Base-by-base conservation (phyloP, 192 early-diverging fungal species). In the Rhizoclosmatium globosum region DNA sequence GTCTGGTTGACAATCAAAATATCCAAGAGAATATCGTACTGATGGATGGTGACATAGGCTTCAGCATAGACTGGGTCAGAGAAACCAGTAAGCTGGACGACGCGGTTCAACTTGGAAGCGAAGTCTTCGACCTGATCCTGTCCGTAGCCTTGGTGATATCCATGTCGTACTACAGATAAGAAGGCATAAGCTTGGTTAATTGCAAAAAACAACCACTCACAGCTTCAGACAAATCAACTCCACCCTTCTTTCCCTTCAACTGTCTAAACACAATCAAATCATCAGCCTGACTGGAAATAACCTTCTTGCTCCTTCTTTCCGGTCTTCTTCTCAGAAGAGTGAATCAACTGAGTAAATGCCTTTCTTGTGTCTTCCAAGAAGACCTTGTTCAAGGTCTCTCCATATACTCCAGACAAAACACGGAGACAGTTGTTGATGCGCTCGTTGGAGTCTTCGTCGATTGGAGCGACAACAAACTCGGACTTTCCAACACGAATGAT, bases 1-100 rank as follows among this genome's bases (percentile, higher is more conserved):
- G 98, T 99, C 84, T 99, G 98, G 82, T 99, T 99, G 68, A 99
- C 95, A 72, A 98, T 94, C 76, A 99, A 87, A 71, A 99, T 93
- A 83, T 99, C 93, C 48, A 98, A 88, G 71, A 98, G 82, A 82
- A 99, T 97, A 82, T 99, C 96, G 79, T 95, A 98, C 85, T 99
- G 97, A 76, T 96, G 96, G 46, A 99, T 95, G 66, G 89, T 97
- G 48, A 98, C 95, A 81, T 98, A 98, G 0, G 96, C 98, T 84
- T 99, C 98, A 2, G 97, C 97, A 79, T 99, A 99, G n/a, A 99
- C 96, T 1, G 96, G 94, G 81, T 99, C 98, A 2, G 96, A 97
- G 85, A 95, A 99, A 17, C 87, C 98, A 6, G 98, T 99, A 59
- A 99, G 87, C 85, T 98, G 98, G 31, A 98, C 93, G 19, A 99